These are phyloP conservation scores for Trebouxiophyceae sp. DNA, from an alignment of 163 green algal genomes.

Conservation along the genomic window DNA sequence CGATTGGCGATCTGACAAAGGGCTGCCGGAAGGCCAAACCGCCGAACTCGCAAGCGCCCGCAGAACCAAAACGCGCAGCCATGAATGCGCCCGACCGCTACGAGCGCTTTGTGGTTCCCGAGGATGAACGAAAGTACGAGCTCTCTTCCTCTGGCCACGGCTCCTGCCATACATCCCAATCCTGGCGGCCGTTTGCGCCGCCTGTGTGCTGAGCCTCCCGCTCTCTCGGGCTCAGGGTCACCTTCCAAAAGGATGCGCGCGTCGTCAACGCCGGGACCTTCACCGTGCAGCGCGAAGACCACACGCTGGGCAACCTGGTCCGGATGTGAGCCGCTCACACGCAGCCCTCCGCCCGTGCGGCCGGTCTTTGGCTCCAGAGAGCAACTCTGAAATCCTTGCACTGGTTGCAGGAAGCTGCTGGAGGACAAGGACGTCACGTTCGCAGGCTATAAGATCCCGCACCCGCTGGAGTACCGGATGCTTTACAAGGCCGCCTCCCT, in stretches of 20 bases:
- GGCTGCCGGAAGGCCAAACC: no score
- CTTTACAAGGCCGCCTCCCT: constrained; percentile 69
- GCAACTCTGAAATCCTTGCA: background rate
- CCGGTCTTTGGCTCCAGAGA: background rate
- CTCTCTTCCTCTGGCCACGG: no score
- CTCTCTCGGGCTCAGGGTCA: no score
- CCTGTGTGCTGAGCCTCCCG: no score
- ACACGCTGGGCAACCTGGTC: constrained; percentile 91
- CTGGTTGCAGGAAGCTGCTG: constrained; percentile 70
- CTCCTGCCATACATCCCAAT: no score
- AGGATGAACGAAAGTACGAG: constrained; percentile 52
- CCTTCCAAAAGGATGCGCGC: constrained; percentile 80
- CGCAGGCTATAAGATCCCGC: constrained; percentile 89
- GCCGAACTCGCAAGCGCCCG: no score
- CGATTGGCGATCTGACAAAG: no score
- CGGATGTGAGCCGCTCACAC: constrained; percentile 51
- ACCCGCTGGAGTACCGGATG: constrained; percentile 89
- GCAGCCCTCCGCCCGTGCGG: background rate
- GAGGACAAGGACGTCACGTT: constrained; percentile 78
- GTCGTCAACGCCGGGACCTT: constrained; percentile 81
- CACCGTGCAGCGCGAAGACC: constrained; percentile 83
- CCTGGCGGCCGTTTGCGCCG: no score
- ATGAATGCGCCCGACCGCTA: constrained; percentile 50
- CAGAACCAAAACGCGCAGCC: no score
- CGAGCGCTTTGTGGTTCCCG: constrained; percentile 72